Base-by-base conservation (phyloP, 495 filamentous ascomycete genomes). In the Geopyxis carbonaria region DNA sequence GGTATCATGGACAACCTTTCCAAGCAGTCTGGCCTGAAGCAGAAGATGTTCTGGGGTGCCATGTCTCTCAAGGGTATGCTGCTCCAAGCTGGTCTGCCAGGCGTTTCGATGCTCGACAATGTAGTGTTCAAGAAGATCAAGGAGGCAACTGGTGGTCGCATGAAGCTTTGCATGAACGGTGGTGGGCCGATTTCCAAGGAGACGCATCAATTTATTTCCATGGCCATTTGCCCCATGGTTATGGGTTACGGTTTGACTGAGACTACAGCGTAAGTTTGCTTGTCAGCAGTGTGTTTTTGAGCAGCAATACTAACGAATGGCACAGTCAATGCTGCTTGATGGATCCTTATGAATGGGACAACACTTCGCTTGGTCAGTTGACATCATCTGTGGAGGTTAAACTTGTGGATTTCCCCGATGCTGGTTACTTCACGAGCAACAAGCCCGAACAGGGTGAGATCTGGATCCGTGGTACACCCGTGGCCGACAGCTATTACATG, bases 221-320 rank as follows among this genome's bases (percentile, higher is more conserved):
- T 87, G 75, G 78, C 80, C 27, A 82, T 91, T 51, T 72, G 73
- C 38, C 80, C 82, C 22, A 87, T 91, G 82, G 75, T 91, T 44
- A 73, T 71, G 45, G 89, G 89, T n/a, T 97, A 97, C 54, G 89
- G 89, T 34, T 67, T 95, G 50, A 56, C 89, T 3, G 89, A 97
- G 62, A 97, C 89, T 3, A 69, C 76, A 16, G 89, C 85, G 48
- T 51, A 42, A 41, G 48, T 50, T 16, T 19, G 22, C 13, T 28
- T 32, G 7, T 30, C 14, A 9, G 15, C 21, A 11, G n/a, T 16
- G 15, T 16, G 16, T 28, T 40, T 19, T 20, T 38, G 39, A n/a
- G n/a, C n/a, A n/a, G n/a, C n/a, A n/a, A 47, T 54, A 15, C 31
- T 43, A 34, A 43, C 10, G 10, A 11, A 22, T 44, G 28, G 38